Conservation (phyloP, 768 basidiomycete genomes). For the Russula virescens region DNA sequence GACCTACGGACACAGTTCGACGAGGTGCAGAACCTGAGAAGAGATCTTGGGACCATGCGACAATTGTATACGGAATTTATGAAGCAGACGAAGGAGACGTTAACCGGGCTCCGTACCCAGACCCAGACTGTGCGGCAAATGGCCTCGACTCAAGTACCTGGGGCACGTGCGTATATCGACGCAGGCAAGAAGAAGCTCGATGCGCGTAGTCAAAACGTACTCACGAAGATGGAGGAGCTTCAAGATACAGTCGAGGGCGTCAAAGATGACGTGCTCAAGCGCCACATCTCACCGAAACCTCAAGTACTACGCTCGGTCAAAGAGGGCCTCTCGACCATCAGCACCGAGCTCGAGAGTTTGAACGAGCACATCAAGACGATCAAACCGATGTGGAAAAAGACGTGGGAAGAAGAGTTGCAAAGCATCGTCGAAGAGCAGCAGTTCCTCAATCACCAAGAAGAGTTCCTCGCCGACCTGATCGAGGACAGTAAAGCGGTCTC, state of each 20-base stretch:
- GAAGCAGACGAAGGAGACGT: constrained; percentile 82
- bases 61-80: constrained; percentile 95
- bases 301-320: constrained; percentile 63
- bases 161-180: constrained; percentile 82
- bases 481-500: constrained; percentile 89
- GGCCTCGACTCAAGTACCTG: constrained; percentile 74
- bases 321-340: constrained; percentile 61
- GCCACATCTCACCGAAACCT: constrained; percentile 79
- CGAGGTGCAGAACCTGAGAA: constrained; percentile 88
- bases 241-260: constrained; percentile 86
- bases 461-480: constrained; percentile 78
- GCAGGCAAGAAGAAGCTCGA: constrained; percentile 92
- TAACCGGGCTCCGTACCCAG: constrained; percentile 72
- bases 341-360: constrained; percentile 67
- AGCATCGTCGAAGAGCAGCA: constrained; percentile 97
- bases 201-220: constrained; percentile 75
- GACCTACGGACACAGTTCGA: constrained; percentile 92
- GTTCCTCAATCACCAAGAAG: constrained; percentile 88
- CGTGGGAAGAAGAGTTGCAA: constrained; percentile 94
- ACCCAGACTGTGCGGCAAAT: constrained; percentile 86
- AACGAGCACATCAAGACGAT: constrained; percentile 82
- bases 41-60: constrained; percentile 89
- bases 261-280: constrained; percentile 86
- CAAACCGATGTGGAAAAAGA: constrained; percentile 98
- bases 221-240: constrained; percentile 90